Conservation (phyloP, 352 stramenopile genomes). For the Phytophthora uliginosa region DNA sequence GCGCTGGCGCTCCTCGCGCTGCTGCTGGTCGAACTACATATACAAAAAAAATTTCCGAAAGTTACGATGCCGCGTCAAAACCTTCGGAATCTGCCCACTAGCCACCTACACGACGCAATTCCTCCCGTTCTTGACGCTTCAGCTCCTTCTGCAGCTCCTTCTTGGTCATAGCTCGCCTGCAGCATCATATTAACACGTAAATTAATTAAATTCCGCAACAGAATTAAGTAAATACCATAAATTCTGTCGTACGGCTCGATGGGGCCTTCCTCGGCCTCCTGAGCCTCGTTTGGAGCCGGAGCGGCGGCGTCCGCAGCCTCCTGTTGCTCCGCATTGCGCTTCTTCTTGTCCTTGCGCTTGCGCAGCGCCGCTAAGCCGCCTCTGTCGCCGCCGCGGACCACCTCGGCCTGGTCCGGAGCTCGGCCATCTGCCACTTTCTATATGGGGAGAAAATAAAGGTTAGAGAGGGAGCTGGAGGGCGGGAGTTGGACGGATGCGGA, state of each 20-base stretch:
- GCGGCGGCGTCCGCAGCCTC: slow-evolving; percentile 29
- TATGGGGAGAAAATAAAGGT: slow-evolving; percentile 1
- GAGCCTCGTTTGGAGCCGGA: slow-evolving; percentile 24
- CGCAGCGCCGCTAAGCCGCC: slow-evolving; percentile 68
- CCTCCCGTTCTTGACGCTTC: slow-evolving; percentile 80
- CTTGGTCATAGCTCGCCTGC: slow-evolving; percentile 70
- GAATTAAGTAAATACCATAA: background rate
- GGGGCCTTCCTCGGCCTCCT: slow-evolving; percentile 18
- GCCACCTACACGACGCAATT: slow-evolving; percentile 64
- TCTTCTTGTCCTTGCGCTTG: slow-evolving; percentile 76
- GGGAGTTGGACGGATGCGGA: background rate
- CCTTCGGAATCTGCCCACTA: background rate
- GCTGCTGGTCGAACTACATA: slow-evolving; percentile 76
- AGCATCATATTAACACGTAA: background rate
- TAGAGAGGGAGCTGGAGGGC: background rate
- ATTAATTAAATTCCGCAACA: slow-evolving; percentile 1
- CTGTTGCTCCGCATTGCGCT: slow-evolving; percentile 35
- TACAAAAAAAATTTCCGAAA: slow-evolving; percentile 1
- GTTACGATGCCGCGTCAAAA: background rate
- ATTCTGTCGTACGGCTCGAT: slow-evolving; percentile 52
- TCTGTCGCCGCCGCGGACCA: slow-evolving; percentile 49
- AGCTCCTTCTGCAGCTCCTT: slow-evolving; percentile 85
- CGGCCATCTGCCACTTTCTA: slow-evolving; percentile 48
- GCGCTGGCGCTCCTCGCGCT: slow-evolving; percentile 68
- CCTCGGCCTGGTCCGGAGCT: slow-evolving; percentile 33